Evolutionary conservation across 192 early-diverging fungal species (phyloP).

Genomic region (Coemansia erecta): DNA sequence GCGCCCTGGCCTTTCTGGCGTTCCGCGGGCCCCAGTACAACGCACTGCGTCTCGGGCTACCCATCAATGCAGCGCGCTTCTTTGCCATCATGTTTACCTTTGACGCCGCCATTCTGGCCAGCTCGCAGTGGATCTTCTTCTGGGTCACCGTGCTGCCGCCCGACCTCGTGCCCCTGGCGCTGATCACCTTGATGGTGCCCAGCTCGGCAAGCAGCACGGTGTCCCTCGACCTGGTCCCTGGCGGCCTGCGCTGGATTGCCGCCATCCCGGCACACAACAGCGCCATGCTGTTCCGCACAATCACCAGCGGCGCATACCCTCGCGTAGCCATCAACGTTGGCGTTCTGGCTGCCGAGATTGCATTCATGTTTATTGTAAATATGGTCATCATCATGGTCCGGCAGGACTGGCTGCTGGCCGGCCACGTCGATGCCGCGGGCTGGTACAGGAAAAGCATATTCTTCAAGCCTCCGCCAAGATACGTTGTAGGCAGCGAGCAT

Average conservation of each 20-base stretch:
- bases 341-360: constrained; percentile 4
- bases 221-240: constrained; percentile 6
- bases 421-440: constrained; percentile 3
- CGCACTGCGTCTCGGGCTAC: background rate
- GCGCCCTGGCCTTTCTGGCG: constrained; percentile 11
- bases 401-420: constrained; percentile 6
- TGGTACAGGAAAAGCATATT: constrained; percentile 15
- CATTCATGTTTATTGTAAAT: background rate
- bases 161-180: constrained; percentile 9
- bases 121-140: constrained; percentile 19
- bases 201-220: background rate
- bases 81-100: constrained; percentile 8
- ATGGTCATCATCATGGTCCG: background rate
- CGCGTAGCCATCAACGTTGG: constrained; percentile 4
- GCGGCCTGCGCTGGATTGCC: constrained; percentile 7
- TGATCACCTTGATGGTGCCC: constrained; percentile 1
- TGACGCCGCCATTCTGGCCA: constrained; percentile 4
- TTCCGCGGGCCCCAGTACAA: constrained; percentile 11
- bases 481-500: background rate
- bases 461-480: background rate
- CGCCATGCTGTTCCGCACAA: constrained; percentile 4
- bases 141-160: constrained; percentile 14
- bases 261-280: constrained; percentile 7
- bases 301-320: constrained; percentile 6
- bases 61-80: constrained; percentile 6